A percentile compares a stretch with the other conserved stretches of the same genome.
Evolutionary conservation across 768 basidiomycete species (phyloP).

Genomic region (Tephrocybe sp.): DNA sequence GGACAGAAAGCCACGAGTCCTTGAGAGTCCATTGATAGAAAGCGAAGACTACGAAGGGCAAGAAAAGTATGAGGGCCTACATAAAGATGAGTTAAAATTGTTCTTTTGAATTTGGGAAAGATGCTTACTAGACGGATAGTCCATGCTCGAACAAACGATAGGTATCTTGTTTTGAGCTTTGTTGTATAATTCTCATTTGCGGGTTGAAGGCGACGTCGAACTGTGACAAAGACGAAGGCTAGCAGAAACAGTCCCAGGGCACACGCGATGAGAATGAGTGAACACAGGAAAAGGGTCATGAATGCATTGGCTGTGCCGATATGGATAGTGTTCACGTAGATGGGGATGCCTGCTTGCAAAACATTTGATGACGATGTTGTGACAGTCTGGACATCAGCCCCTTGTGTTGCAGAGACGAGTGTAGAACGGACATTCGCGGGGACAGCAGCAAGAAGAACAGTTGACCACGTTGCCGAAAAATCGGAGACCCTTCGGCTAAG

Average conservation of each 20-base stretch:
- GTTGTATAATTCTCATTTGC: conserved; percentile 4
- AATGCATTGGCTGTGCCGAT: conserved; percentile 88
- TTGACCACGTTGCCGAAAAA: background rate
- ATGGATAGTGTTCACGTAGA: conserved; percentile 73
- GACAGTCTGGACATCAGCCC: conserved; percentile 61
- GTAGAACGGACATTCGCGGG: background rate
- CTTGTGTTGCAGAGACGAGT: conserved; percentile 17
- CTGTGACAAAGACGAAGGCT: conserved; percentile 44
- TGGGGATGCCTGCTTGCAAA: conserved; percentile 79
- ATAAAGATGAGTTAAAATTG: conserved; percentile 2
- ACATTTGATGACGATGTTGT: conserved; percentile 63
- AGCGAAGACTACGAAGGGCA: conserved; percentile 74
- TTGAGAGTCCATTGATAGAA: conserved; percentile 91
- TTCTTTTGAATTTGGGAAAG: background rate
- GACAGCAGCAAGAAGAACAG: background rate
- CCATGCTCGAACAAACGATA: conserved; percentile 58
- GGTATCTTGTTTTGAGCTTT: conserved; percentile 34
- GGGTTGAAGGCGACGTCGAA: conserved; percentile 27
- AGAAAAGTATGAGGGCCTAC: conserved; percentile 61
- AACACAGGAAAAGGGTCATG: conserved; percentile 81
- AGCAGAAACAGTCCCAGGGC: conserved; percentile 49
- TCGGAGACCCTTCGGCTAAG: background rate
- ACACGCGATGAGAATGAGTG: conserved; percentile 68
- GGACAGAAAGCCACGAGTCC: conserved; percentile 84
- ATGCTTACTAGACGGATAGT: conserved; percentile 61